Evolutionary conservation across 768 basidiomycete genomes (phyloP).

Genomic region (Kwoniella sp.): DNA sequence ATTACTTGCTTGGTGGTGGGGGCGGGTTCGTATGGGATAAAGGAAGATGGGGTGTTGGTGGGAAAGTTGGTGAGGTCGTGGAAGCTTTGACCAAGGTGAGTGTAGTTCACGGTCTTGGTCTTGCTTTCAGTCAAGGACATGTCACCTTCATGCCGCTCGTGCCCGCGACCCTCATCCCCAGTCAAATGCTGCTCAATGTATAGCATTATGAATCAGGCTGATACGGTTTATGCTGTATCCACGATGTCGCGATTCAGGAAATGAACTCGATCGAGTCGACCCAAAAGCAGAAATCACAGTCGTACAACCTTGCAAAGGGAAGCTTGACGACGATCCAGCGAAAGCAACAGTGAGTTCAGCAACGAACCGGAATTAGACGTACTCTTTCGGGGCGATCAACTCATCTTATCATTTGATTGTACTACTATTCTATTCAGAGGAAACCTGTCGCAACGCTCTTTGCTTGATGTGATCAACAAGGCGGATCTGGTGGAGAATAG

Average conservation of each 20-base stretch:
- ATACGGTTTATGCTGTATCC: too few species aligned
- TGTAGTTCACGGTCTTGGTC: too few species aligned
- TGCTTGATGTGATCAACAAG: conserved; percentile 79
- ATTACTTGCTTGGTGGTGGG: conserved; percentile 65
- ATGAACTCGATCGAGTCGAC: conserved; percentile 91
- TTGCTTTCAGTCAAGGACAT: too few species aligned
- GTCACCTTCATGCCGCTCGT: not conserved
- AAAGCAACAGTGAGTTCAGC: conserved; percentile 82
- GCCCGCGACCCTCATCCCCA: too few species aligned
- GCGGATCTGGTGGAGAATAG: conserved; percentile 83
- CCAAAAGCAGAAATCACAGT: conserved; percentile 86
- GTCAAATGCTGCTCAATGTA: too few species aligned
- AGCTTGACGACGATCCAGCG: conserved; percentile 87
- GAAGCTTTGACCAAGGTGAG: conserved; percentile 80
- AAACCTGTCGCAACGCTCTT: conserved; percentile 86
- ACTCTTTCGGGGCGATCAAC: too few species aligned
- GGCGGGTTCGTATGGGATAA: conserved; percentile 88
- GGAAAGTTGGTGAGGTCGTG: conserved; percentile 77
- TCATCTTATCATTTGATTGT: too few species aligned
- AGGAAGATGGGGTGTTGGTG: conserved; percentile 81
- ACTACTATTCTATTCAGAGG: too few species aligned
- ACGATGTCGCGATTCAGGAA: too few species aligned
- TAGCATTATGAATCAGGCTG: too few species aligned
- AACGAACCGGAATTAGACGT: too few species aligned
- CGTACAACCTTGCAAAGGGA: conserved; percentile 92